Percentiles rank a stretch among this genome's conserved stretches.
These are phyloP conservation scores for Xerocomellus intermedius DNA, from an alignment of 768 basidiomycete species.

Conservation along the genomic window DNA sequence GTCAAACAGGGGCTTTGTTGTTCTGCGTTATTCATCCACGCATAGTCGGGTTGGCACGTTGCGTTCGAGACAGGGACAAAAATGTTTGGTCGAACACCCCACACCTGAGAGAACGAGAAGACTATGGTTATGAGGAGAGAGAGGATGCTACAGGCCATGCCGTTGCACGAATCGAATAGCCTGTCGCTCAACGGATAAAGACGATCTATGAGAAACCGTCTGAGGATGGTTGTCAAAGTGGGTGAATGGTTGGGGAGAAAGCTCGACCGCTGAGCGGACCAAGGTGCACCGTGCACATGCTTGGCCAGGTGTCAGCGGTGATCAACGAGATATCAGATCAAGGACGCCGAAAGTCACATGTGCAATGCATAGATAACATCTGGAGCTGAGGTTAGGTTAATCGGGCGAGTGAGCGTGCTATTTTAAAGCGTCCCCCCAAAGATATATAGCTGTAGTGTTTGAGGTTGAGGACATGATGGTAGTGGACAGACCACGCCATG, in stretches of 20 bases:
- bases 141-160: conserved; percentile 2
- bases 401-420: not conserved
- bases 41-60: conserved; percentile 15
- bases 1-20: conserved; percentile 19
- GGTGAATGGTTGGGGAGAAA: not conserved
- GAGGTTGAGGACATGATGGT: no score
- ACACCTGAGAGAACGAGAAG: conserved; percentile 2
- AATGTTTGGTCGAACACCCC: conserved; percentile 7
- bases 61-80: conserved; percentile 14
- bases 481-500: no score
- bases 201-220: not conserved
- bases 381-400: not conserved
- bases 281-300: conserved; percentile 1
- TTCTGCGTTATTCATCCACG: conserved; percentile 28
- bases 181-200: not conserved
- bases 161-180: not conserved
- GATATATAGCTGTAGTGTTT: not conserved
- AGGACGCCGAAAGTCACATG: not conserved
- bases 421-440: not conserved
- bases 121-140: not conserved
- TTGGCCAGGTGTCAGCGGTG: not conserved
- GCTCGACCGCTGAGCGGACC: not conserved
- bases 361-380: not conserved
- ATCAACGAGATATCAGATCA: not conserved
- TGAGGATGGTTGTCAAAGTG: not conserved